Percentiles rank a stretch among this genome's conserved stretches.
phyloP scores from a whole-genome alignment of 805 yeast genomes.

The Dipodascopsis uninucleata region DNA sequence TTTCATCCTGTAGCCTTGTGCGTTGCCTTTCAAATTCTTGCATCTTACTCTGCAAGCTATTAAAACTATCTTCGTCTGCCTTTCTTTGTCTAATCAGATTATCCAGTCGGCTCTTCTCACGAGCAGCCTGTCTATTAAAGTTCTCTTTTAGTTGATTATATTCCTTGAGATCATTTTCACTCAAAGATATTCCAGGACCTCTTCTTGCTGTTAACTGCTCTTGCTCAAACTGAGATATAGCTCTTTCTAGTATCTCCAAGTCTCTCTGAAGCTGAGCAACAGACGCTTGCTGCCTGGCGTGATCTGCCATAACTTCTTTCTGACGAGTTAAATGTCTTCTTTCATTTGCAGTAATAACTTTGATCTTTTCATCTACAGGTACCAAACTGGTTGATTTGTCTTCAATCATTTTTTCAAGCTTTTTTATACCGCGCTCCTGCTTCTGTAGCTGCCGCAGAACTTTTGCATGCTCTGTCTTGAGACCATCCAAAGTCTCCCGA shows the following conservation, averaged over 20 bases:
- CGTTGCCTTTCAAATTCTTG: constrained; percentile 21
- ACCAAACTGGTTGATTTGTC: constrained; percentile 47
- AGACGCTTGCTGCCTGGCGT: constrained; percentile 47
- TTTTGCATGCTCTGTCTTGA: constrained; percentile 25
- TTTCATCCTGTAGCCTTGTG: constrained; percentile 32
- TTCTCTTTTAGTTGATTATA: constrained; percentile 57
- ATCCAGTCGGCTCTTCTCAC: constrained; percentile 29
- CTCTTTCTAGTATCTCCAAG: constrained; percentile 44
- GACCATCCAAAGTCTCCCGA: constrained; percentile 14
- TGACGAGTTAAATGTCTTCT: constrained; percentile 38
- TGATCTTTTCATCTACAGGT: constrained; percentile 59
- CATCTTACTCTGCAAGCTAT: constrained; percentile 20
- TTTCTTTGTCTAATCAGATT: constrained; percentile 28
- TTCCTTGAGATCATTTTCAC: constrained; percentile 51
- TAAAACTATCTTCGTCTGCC: constrained; percentile 29
- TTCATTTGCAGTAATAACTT: constrained; percentile 47
- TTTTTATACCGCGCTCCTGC: constrained; percentile 38
- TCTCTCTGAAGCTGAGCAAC: constrained; percentile 47
- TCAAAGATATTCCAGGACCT: constrained; percentile 40
- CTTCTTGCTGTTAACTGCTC: constrained; percentile 37
- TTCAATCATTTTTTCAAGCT: constrained; percentile 43
- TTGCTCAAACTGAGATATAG: constrained; percentile 41
- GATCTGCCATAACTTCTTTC: constrained; percentile 54
- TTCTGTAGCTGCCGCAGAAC: constrained; percentile 26
- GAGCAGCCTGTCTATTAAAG: constrained; percentile 37